Conservation (phyloP, 805 yeast species). For the Priceomyces haplophilus region DNA sequence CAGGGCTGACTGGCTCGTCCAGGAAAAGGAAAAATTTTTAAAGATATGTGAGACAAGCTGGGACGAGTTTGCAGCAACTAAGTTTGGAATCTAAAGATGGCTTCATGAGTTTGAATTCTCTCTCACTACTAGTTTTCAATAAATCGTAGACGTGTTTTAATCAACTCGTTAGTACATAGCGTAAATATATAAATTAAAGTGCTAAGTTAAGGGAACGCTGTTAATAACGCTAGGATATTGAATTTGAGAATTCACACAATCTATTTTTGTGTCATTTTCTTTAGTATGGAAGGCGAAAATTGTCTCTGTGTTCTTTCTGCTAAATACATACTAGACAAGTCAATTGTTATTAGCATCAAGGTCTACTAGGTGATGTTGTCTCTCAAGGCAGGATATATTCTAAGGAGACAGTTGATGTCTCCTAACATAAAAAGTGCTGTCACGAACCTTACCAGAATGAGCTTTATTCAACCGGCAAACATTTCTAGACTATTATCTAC, state of each 20-base stretch:
- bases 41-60: conserved; percentile 44
- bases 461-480: background rate
- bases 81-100: conserved; percentile 1
- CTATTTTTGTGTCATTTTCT: background rate
- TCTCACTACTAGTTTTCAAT: too few relatives aligned
- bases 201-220: too few relatives aligned
- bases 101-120: too few relatives aligned
- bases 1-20: conserved; percentile 10
- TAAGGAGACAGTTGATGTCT: background rate
- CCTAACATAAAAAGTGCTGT: background rate
- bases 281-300: background rate
- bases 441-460: background rate
- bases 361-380: background rate
- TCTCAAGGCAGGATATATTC: background rate
- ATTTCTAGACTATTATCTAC: background rate
- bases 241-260: background rate
- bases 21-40: conserved; percentile 37
- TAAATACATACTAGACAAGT: too few relatives aligned
- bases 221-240: too few relatives aligned
- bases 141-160: too few relatives aligned
- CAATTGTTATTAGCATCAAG: too few relatives aligned
- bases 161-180: too few relatives aligned
- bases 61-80: conserved; percentile 33
- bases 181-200: too few relatives aligned
- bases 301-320: too few relatives aligned